phyloP scores from a whole-genome alignment of 2,329 filamentous ascomycete species.

The Pseudogymnoascus sp. region DNA sequence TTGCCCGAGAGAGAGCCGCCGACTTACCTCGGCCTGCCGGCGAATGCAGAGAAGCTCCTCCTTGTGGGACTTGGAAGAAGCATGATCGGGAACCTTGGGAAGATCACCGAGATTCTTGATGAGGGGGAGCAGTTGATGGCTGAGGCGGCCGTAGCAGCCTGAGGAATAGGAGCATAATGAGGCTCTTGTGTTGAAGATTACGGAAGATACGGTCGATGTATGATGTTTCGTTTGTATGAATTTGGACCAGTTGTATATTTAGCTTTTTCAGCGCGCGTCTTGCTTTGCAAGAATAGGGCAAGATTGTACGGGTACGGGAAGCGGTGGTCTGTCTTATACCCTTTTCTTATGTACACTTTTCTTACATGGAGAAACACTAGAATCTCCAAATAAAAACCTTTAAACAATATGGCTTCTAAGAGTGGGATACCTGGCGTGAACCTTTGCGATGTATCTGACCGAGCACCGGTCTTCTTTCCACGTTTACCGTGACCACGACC shows the following conservation, averaged over 20 bases:
- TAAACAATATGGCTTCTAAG: background rate
- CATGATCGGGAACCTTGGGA: slow-evolving; percentile 76
- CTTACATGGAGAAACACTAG: background rate
- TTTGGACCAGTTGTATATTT: slow-evolving; percentile 9
- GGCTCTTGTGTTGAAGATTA: slow-evolving; percentile 6
- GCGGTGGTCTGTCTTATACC: slow-evolving; percentile 7
- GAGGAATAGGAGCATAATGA: background rate
- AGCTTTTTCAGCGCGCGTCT: slow-evolving; percentile 7
- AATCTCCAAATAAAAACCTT: background rate
- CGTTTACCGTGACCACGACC: background rate
- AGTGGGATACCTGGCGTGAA: background rate
- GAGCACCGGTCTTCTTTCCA: background rate
- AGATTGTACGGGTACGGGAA: slow-evolving; percentile 8
- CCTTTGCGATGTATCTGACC: background rate
- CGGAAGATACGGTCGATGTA: background rate
- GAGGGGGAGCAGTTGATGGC: slow-evolving; percentile 88
- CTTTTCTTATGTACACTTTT: slow-evolving; percentile 4
- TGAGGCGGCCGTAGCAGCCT: slow-evolving; percentile 37
- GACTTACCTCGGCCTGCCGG: slow-evolving; percentile 85
- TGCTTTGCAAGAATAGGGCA: background rate
- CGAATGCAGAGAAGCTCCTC: slow-evolving; percentile 92
- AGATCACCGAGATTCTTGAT: slow-evolving; percentile 80
- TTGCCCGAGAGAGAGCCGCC: slow-evolving; percentile 93
- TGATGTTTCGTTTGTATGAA: slow-evolving; percentile 10
- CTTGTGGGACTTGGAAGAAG: slow-evolving; percentile 80